Conservation (phyloP, 1,284 basidiomycete species). For the Ustilago hordei region DNA sequence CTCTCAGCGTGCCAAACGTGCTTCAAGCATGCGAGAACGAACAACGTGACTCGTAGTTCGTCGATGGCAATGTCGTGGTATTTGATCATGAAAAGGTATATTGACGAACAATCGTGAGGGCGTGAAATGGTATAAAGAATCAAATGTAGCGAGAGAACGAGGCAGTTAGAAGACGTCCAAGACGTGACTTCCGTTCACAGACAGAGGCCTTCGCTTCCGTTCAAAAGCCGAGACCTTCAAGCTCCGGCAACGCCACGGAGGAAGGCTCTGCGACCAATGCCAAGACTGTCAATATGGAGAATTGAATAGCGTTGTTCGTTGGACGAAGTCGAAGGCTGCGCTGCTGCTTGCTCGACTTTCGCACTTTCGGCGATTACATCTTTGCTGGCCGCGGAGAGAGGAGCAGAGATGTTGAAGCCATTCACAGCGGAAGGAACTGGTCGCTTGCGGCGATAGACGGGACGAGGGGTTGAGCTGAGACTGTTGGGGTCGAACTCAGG, state of each 20-base stretch:
- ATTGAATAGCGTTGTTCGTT: conserved; percentile 46
- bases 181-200: neutral
- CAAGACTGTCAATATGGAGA: conserved; percentile 51
- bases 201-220: conserved; percentile 9
- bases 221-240: conserved; percentile 16
- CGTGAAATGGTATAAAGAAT: neutral
- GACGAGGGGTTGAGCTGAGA: conserved; percentile 47
- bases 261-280: conserved; percentile 47
- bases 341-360: neutral
- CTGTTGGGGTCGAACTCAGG: conserved; percentile 53
- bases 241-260: conserved; percentile 23
- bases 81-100: conserved; percentile 1
- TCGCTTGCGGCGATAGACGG: conserved; percentile 52
- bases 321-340: neutral
- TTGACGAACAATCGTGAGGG: neutral
- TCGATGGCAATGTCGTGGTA: neutral
- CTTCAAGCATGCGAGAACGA: neutral
- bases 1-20: neutral
- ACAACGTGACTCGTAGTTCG: neutral
- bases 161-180: neutral
- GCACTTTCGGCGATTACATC: neutral
- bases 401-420: conserved; percentile 38
- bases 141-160: neutral
- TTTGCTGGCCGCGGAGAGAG: neutral
- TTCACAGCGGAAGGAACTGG: conserved; percentile 38